These are phyloP conservation scores for Schwanniomyces etchellsii DNA, from an alignment of 1,139 yeast species.

Conservation along the genomic window DNA sequence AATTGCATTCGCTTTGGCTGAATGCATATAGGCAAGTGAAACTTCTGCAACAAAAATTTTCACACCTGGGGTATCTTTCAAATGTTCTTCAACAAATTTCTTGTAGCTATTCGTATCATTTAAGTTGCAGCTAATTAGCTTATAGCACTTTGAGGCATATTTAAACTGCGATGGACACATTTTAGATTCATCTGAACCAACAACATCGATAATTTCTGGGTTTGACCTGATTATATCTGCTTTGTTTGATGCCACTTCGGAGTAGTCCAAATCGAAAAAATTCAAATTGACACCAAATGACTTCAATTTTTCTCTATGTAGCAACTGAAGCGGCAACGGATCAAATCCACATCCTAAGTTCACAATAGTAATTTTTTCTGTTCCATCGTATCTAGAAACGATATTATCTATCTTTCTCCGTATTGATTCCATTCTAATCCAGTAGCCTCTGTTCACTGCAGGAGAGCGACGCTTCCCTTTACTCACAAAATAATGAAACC, in stretches of 20 bases:
- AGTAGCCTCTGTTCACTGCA: slow-evolving; percentile 76
- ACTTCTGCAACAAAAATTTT: slow-evolving; percentile 76
- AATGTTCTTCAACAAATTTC: slow-evolving; percentile 20
- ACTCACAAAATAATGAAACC: slow-evolving; percentile 64
- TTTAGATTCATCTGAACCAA: slow-evolving; percentile 25
- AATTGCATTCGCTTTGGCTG: slow-evolving; percentile 60
- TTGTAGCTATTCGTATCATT: slow-evolving; percentile 42
- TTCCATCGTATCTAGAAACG: slow-evolving; percentile 15
- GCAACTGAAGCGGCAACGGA: slow-evolving; percentile 67
- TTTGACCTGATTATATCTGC: slow-evolving; percentile 44
- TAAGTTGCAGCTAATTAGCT: slow-evolving; percentile 68
- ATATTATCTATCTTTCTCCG: slow-evolving; percentile 46
- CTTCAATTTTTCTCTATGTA: slow-evolving; percentile 13
- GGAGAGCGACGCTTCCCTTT: slow-evolving; percentile 71
- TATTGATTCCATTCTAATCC: slow-evolving; percentile 75
- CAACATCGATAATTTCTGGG: slow-evolving; percentile 39
- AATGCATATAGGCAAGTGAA: slow-evolving; percentile 75
- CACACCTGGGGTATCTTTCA: slow-evolving; percentile 24
- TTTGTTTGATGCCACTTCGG: slow-evolving; percentile 57
- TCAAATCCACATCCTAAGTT: slow-evolving; percentile 84
- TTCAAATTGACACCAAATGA: slow-evolving; percentile 7
- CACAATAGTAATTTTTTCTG: slow-evolving; percentile 36
- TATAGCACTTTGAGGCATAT: slow-evolving; percentile 43
- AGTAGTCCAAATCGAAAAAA: slow-evolving; percentile 73
- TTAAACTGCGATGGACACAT: slow-evolving; percentile 28